A percentile compares a stretch with the other conserved stretches of the same genome.
phyloP scores from a whole-genome alignment of 106 monocot species.

The Dendrobium chrysotoxum region DNA sequence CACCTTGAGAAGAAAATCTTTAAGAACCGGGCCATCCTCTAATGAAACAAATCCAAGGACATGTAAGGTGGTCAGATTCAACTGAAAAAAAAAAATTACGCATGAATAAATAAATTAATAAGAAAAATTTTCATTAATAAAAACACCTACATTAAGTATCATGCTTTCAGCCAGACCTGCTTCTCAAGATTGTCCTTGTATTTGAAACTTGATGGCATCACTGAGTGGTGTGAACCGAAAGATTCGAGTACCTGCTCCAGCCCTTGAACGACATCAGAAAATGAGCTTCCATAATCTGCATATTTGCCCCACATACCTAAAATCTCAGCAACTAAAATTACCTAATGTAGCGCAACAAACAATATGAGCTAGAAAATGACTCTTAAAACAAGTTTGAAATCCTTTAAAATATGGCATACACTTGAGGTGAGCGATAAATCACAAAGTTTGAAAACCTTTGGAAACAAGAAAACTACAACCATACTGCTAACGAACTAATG shows the following conservation, averaged over 20 bases:
- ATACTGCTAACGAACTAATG: too few species aligned
- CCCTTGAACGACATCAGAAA: conserved; percentile 79
- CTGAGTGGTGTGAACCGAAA: conserved; percentile 30
- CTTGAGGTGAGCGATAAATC: too few species aligned
- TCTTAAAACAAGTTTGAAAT: neutral
- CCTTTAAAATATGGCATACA: neutral
- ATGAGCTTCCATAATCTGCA: conserved; percentile 93
- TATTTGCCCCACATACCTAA: neutral
- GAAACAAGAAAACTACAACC: too few species aligned
- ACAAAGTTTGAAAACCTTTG: neutral
- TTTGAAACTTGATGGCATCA: conserved; percentile 55
- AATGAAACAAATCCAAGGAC: conserved; percentile 64
- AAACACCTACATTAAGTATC: neutral
- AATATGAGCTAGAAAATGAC: neutral
- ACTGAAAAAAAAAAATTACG: conserved; percentile 30
- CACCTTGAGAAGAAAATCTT: conserved; percentile 81
- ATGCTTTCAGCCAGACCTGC: conserved; percentile 42
- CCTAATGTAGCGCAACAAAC: neutral
- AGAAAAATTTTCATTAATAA: neutral
- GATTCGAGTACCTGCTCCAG: conserved; percentile 74
- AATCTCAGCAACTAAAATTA: neutral
- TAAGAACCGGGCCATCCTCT: conserved; percentile 58
- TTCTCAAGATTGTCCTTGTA: conserved; percentile 81
- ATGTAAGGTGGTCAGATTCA: conserved; percentile 68
- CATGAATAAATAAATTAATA: conserved; percentile 2